These are phyloP conservation scores for Pseudogymnoascus sp. DNA, from an alignment of 2,329 filamentous ascomycete genomes.

Conservation along the genomic window DNA sequence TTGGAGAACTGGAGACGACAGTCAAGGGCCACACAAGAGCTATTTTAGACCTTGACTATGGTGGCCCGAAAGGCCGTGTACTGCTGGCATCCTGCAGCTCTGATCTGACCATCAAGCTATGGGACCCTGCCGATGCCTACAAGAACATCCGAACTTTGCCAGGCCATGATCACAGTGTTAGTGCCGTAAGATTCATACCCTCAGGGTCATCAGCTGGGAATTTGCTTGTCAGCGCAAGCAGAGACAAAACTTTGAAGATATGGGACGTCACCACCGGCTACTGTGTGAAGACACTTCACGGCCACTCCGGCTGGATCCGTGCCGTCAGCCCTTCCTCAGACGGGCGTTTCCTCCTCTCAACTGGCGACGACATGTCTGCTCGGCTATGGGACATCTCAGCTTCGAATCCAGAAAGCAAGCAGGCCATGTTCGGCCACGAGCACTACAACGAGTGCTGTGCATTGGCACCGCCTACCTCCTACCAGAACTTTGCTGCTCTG, in stretches of 20 bases:
- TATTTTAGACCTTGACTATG: slow-evolving; percentile 83
- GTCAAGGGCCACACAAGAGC: slow-evolving; percentile 88
- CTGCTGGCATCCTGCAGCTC: slow-evolving; percentile 63
- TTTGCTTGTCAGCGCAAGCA: slow-evolving; percentile 74
- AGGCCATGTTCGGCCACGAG: slow-evolving; percentile 77
- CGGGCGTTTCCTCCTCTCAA: slow-evolving; percentile 73
- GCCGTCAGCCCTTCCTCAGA: slow-evolving; percentile 77
- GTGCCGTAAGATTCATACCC: slow-evolving; percentile 79
- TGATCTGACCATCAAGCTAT: slow-evolving; percentile 88
- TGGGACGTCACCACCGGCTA: slow-evolving; percentile 94
- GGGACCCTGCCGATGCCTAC: slow-evolving; percentile 87
- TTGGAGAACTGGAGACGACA: slow-evolving; percentile 82
- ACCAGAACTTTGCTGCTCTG: slow-evolving; percentile 65
- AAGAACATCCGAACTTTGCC: slow-evolving; percentile 89
- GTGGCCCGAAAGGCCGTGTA: slow-evolving; percentile 70
- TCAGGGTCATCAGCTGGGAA: slow-evolving; percentile 76
- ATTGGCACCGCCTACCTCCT: slow-evolving; percentile 71
- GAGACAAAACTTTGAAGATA: slow-evolving; percentile 76
- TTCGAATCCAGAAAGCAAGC: slow-evolving; percentile 55
- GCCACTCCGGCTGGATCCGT: slow-evolving; percentile 86
- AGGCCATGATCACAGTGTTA: slow-evolving; percentile 88
- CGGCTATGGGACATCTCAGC: slow-evolving; percentile 76
- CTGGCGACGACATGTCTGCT: slow-evolving; percentile 72
- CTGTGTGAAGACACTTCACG: slow-evolving; percentile 80
- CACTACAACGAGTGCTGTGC: slow-evolving; percentile 80